phyloP scores from a whole-genome alignment of 805 yeast species.

The Saturnispora hagleri region DNA sequence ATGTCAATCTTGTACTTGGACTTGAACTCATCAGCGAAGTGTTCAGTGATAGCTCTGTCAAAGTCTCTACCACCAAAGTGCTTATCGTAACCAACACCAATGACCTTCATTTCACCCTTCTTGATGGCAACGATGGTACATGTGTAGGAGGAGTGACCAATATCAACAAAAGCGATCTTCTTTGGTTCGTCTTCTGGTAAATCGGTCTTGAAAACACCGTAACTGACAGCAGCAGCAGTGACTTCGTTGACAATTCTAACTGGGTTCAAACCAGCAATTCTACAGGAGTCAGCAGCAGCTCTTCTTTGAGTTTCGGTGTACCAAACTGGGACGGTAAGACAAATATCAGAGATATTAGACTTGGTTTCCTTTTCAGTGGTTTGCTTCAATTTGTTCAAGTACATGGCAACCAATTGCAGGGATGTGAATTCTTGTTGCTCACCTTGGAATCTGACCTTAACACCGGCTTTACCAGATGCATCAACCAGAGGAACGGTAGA shows the following conservation, averaged over 20 bases:
- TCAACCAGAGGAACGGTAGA: constrained; percentile 65
- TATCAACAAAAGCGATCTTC: constrained; percentile 87
- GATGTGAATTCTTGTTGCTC: constrained; percentile 72
- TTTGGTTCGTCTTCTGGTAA: constrained; percentile 90
- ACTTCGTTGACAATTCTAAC: constrained; percentile 96
- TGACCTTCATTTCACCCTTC: constrained; percentile 90
- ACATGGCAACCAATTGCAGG: constrained; percentile 92
- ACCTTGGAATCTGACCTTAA: constrained; percentile 78
- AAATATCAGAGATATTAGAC: constrained; percentile 74
- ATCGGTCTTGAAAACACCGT: constrained; percentile 97
- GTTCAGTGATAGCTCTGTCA: constrained; percentile 88
- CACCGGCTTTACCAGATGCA: constrained; percentile 67
- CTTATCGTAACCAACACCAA: constrained; percentile 89
- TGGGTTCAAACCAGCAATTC: constrained; percentile 94
- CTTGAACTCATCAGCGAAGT: constrained; percentile 89
- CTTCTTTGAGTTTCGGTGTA: constrained; percentile 95
- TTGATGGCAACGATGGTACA: constrained; percentile 84
- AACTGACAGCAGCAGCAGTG: constrained; percentile 98
- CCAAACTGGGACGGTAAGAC: constrained; percentile 95
- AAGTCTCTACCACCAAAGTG: constrained; percentile 98
- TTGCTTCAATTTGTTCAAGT: constrained; percentile 79
- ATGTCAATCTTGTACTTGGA: constrained; percentile 90
- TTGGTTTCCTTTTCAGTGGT: constrained; percentile 76
- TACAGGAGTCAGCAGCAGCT: constrained; percentile 90
- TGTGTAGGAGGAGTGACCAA: constrained; percentile 94